Base-by-base conservation (phyloP, 2,329 filamentous ascomycete genomes). In the Madurella fahalii region DNA sequence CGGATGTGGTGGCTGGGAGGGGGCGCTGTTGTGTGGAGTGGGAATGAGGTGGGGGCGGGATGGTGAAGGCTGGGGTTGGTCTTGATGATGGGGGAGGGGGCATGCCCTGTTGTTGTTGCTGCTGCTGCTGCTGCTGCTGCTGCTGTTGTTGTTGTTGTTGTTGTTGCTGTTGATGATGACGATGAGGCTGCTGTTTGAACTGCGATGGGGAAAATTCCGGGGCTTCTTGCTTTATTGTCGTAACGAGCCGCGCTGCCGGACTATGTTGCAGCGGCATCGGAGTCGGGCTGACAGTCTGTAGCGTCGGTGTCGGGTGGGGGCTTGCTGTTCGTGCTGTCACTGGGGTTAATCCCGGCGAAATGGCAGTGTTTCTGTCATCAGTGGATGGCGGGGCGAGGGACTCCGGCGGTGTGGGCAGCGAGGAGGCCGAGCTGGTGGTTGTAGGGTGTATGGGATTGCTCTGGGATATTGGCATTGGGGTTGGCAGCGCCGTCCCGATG, bases 321-420 rank as follows among this genome's bases (percentile, higher is more conserved):
- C 67, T 69, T 11, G 71, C 58, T 3, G 65, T 62, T 4, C 62
- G 61, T 4, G 58, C 18, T 15, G 57, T 51, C 3, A 57, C 58
- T 18, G 61, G 60, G 11, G 63, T 65, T 1, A 60, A 52, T 8
- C 69, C 66, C 4, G 77, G 74, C 3, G 77, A 76, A 15, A 76
- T 58, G 0, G 66, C 64, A 40, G 64, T 63, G 32, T 66, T 57
- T 31, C 42, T 69, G 8, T 68, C 62, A 11, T 68, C 64, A 5
- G 67, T 58, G 31, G 67, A 63, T 8, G 69, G 66, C 32, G 40
- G 66, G 54, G 55, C 62, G 13, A 76, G 58, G 2, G 76, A 74
- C 25, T 78, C 77, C 1, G 75, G 76, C 2, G 72, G 76, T 9
- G 74, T 76, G 2, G 74, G 73, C 12, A 76, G 60, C 7, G 66